These are phyloP conservation scores for Suhomyces canberraensis DNA, from an alignment of 805 yeast genomes.

Conservation along the genomic window DNA sequence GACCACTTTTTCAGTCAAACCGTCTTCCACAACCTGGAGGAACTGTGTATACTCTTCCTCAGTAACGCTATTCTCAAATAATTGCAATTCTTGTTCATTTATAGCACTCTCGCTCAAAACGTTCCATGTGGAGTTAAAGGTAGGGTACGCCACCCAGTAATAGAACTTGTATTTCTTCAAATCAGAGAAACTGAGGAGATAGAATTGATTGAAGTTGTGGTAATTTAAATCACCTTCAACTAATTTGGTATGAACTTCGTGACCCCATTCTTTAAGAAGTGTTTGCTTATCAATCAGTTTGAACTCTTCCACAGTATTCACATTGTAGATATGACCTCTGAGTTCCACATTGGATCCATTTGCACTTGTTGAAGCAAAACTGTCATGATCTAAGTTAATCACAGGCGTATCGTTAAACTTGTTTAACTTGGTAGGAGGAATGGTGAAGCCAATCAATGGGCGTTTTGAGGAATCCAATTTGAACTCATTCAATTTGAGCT, in stretches of 20 bases:
- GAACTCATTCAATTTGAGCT: constrained; percentile 67
- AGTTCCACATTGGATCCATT: background rate
- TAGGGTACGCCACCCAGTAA: constrained; percentile 88
- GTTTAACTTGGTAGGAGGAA: constrained; percentile 31
- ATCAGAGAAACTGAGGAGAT: constrained; percentile 71
- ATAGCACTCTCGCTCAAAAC: constrained; percentile 6
- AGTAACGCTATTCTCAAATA: background rate
- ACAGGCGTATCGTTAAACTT: constrained; percentile 35
- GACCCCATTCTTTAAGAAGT: constrained; percentile 46
- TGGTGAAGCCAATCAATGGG: constrained; percentile 43
- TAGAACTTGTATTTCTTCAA: constrained; percentile 82
- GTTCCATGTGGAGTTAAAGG: constrained; percentile 53
- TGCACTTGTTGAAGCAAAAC: constrained; percentile 18
- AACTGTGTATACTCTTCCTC: background rate
- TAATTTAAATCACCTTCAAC: constrained; percentile 15
- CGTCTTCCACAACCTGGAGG: background rate
- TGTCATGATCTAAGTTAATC: constrained; percentile 31
- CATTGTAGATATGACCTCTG: constrained; percentile 42
- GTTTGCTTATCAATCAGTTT: constrained; percentile 61
- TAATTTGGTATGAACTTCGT: constrained; percentile 17
- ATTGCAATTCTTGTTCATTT: constrained; percentile 1
- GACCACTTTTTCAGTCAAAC: background rate
- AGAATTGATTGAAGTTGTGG: constrained; percentile 18
- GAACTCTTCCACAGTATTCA: constrained; percentile 86
- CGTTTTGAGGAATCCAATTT: constrained; percentile 55